These are phyloP conservation scores for Gnomoniopsis smithogilvyi DNA, from an alignment of 2,329 filamentous ascomycete species.

Conservation along the genomic window DNA sequence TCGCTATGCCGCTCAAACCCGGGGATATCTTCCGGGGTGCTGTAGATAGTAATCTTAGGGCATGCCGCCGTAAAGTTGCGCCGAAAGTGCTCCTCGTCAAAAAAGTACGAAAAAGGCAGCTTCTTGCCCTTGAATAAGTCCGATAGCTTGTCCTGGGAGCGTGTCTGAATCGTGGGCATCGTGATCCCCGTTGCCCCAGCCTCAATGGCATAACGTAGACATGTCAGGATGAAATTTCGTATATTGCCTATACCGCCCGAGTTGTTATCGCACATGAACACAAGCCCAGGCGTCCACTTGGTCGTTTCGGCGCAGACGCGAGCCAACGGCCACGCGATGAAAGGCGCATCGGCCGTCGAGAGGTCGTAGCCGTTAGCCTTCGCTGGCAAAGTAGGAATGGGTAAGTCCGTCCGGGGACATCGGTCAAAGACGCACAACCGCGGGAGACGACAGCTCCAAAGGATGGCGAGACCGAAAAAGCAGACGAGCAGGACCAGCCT, in stretches of 20 bases:
- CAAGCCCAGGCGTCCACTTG: slow-evolving; percentile 38
- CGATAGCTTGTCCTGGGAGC: slow-evolving; percentile 37
- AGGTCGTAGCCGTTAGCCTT: slow-evolving; percentile 29
- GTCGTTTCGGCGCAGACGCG: slow-evolving; percentile 40
- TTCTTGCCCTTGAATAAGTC: slow-evolving; percentile 37
- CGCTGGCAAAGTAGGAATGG: background rate
- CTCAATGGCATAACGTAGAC: slow-evolving; percentile 46
- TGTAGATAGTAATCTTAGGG: slow-evolving; percentile 41
- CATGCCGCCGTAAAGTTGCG: slow-evolving; percentile 34
- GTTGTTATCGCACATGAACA: slow-evolving; percentile 49
- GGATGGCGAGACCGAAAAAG: slow-evolving; percentile 22
- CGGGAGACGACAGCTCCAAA: slow-evolving; percentile 25
- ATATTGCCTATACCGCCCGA: slow-evolving; percentile 50
- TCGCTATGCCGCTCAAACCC: slow-evolving; percentile 20
- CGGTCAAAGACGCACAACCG: slow-evolving; percentile 23
- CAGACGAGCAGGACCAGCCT: slow-evolving; percentile 21
- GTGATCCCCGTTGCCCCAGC: slow-evolving; percentile 43
- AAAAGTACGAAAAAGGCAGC: slow-evolving; percentile 41
- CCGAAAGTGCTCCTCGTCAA: slow-evolving; percentile 43
- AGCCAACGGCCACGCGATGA: slow-evolving; percentile 43
- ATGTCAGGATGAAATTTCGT: slow-evolving; percentile 48
- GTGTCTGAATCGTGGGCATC: slow-evolving; percentile 42
- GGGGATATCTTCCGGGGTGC: slow-evolving; percentile 35
- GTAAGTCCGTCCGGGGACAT: background rate
- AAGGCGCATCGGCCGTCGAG: slow-evolving; percentile 36